These are phyloP conservation scores for Citrus glauca DNA, from an alignment of 345 rosid genomes.

Conservation along the genomic window DNA sequence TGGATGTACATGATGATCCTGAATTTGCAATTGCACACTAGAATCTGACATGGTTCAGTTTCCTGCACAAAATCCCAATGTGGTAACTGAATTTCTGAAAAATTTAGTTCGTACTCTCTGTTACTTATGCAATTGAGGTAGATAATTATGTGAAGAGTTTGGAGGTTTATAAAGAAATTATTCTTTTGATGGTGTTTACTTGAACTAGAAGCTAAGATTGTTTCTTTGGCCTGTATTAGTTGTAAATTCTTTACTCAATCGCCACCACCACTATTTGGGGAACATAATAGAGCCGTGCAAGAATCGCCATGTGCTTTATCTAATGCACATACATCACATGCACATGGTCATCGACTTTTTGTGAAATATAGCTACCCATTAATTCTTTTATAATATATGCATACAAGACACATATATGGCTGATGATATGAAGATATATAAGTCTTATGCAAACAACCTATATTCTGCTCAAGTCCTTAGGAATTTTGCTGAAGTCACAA, in stretches of 20 bases:
- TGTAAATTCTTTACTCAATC: conserved; percentile 29
- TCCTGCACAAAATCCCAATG: background rate
- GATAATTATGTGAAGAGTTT: background rate
- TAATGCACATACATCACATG: background rate
- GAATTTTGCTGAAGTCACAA: too few relatives aligned
- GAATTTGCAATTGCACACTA: conserved; percentile 24
- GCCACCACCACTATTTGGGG: conserved; percentile 1
- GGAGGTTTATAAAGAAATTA: background rate
- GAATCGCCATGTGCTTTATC: background rate
- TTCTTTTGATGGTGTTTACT: background rate
- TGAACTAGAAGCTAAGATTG: conserved; percentile 13
- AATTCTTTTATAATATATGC: too few relatives aligned
- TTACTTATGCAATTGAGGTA: background rate
- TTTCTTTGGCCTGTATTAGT: background rate
- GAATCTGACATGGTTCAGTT: conserved; percentile 21
- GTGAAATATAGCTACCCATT: background rate
- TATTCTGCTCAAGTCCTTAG: too few relatives aligned
- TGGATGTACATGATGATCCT: conserved; percentile 31
- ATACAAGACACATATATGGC: too few relatives aligned
- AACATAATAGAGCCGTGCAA: conserved; percentile 4
- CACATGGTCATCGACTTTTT: background rate
- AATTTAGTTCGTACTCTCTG: background rate
- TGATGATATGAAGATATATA: too few relatives aligned
- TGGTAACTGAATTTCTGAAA: background rate
- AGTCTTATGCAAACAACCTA: too few relatives aligned